Evolutionary conservation across 2,329 filamentous ascomycete species (phyloP), one percentile per base, ranked within the genome.

Genomic region (Trichophyton simii): DNA sequence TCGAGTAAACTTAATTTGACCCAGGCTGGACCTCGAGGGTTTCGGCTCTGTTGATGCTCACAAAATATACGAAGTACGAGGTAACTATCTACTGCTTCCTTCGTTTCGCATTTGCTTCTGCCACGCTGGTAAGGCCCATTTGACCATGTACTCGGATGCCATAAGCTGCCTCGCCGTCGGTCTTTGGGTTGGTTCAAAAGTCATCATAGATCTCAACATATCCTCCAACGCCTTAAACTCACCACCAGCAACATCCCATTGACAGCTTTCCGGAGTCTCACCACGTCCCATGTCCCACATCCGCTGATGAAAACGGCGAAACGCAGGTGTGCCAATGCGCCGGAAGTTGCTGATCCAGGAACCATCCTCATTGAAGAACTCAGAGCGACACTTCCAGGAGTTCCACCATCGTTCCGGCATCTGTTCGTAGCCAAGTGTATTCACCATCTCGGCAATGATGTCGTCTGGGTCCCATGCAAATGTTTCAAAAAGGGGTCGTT

Each of bases 221-320:
- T 63, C 59, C 63, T 67, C 64, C 61, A 67, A 60, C n/a, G 64
- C 64, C 55, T 46, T 50, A 18, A 67, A 25, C 62, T 67, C 65
- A 13, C 65, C 65, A n/a, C 65, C 63, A 59, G 61, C 57, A 65
- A 66, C 64, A 64, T 67, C 66, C 66, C 63, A 68, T 64, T 65
- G 60, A 57, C 66, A 68, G 18, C 65, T 63, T 46, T 66, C 52
- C 28, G 64, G 61, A 5, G 63, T 66, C 63, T 68, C 64, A 22
- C 65, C 66, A 15, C 66, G 65, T 9, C 66, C 66, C 66, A 68
- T 66, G 7, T 66, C 62, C 62, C 64, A 66, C 44, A 66, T 62
- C 4, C 66, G 66, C 44, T 63, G 44, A 2, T 6, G 62, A 15
- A 68, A 62, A 60, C 46, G 64, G 13, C 65, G 22, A 15, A 62